Base-by-base conservation (phyloP, 2,329 filamentous ascomycete genomes). In the Cladophialophora exuberans region DNA sequence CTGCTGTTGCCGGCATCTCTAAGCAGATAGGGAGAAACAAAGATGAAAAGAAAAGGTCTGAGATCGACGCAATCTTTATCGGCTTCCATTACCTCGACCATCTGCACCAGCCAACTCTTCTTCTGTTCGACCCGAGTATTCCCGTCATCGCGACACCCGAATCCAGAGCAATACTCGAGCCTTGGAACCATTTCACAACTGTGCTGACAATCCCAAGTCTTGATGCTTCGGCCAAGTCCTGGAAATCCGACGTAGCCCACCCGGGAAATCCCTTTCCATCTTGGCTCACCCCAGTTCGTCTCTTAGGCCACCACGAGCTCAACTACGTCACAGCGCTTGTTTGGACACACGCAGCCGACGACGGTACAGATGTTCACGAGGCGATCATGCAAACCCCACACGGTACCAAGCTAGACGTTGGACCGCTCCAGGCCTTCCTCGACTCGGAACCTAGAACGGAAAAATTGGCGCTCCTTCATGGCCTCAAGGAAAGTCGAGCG, bases 171-270 rank as follows among this genome's bases (percentile, higher is more conserved):
- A 23, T 43, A 15, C 11, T 43, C 39, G 25, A 23, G 39, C 39
- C 39, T 6, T 43, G 39, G 39, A 43, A 43, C 18, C 39, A 43
- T 23, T 43, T 43, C 39, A 43, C 18, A 15, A 43, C 39, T 20
- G 13, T 43, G 17, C 9, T 22, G 18, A 43, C 18, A 13, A 43
- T 43, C 20, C 25, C 39, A 11, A 43, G 20, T 25, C 20, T 43
- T 17, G 39, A 43, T 6, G 20, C 17, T 9, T 22, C n/a, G 20
- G 39, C 39, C 2, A 43, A 20, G 17, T 43, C 6, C 15, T 43
- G 39, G 39, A 15, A 4, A 6, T 7, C 6, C 13, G 10, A 22
- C 6, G 18, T 6, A 6, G 10, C 25, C 9, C 39, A 43, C 15
- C 39, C 39, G 6, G 39, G 39, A 43, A 17, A 25, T 13, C 39